A percentile compares a stretch with the other conserved stretches of the same genome.
phyloP scores from a whole-genome alignment of 1,139 yeast genomes.

The Suhomyces atakaporum region DNA sequence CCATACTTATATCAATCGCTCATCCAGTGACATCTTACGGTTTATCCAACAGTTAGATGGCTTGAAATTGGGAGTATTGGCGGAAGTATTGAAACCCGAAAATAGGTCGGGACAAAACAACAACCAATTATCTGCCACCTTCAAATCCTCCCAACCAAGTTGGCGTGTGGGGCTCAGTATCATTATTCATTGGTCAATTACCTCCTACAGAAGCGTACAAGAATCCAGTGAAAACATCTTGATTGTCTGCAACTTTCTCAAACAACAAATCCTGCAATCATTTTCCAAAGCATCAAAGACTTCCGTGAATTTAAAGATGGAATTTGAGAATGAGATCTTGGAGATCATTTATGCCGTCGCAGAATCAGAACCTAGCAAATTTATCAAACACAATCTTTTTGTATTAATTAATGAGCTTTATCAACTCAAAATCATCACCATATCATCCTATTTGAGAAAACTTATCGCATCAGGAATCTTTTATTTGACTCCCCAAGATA shows the following conservation, averaged over 20 bases:
- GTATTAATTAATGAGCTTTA: slow-evolving; percentile 58
- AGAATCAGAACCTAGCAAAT: slow-evolving; percentile 21
- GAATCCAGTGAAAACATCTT: slow-evolving; percentile 36
- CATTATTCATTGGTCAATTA: slow-evolving; percentile 52
- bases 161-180: slow-evolving; percentile 47
- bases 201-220: slow-evolving; percentile 36
- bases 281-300: slow-evolving; percentile 21
- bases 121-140: not conserved
- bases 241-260: slow-evolving; percentile 42
- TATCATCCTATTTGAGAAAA: slow-evolving; percentile 72
- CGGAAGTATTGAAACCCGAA: slow-evolving; percentile 31
- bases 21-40: slow-evolving; percentile 34
- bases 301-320: slow-evolving; percentile 31
- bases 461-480: slow-evolving; percentile 83
- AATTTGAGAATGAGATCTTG: slow-evolving; percentile 49
- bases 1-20: slow-evolving; percentile 26
- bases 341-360: slow-evolving; percentile 29
- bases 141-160: slow-evolving; percentile 11
- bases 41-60: slow-evolving; percentile 38
- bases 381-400: slow-evolving; percentile 41
- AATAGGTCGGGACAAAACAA: not conserved
- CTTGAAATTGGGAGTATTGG: slow-evolving; percentile 33
- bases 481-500: slow-evolving; percentile 43
- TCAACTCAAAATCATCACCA: slow-evolving; percentile 51
- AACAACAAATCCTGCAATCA: slow-evolving; percentile 30